Base-by-base conservation (phyloP, 2,329 filamentous ascomycete species). In the Teratosphaeria destructans region DNA sequence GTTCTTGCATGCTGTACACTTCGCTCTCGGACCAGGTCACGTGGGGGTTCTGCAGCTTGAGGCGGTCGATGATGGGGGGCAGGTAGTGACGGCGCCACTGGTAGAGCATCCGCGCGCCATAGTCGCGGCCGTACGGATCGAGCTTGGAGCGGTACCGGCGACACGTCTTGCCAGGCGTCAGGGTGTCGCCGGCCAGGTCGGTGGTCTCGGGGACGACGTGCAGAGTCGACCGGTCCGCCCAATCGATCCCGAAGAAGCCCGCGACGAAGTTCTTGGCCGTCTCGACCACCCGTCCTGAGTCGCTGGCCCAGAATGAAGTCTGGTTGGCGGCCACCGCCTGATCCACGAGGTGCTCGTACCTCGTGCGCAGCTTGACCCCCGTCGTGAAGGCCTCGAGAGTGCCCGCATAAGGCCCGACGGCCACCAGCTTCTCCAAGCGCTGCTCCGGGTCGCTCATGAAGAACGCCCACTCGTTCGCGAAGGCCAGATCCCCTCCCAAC, bases 1-100 rank as follows among this genome's bases (percentile, higher is more conserved):
- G 78, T 64, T 84, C 81, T 67, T 84, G 82, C 82, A 85, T 84
- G 60, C 78, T 75, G 65, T 79, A 85, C 43, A 84, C 69, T 58
- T 84, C 81, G 3, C 72, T 65, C 54, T 77, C 72, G 0, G 70
- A 73, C 59, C 82, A 76, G 14, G 66, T 57, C 47, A 82, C 71
- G 1, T 69, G 72, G 2, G 77, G 71, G 35, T 76, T 77, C n/a
- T 78, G 71, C 5, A 74, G 62, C 1, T 66, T 64, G 4, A 84
- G 69, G 23, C 81, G 74, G 14, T 73, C 60, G 39, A 74, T 72
- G 52, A 83, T 80, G 14, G 72, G 64, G 0, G 72, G 71, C 19
- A 81, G 72, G 63, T 84, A 84, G 0, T 73, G 73, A 3, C 72
- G 66, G 39, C 78, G 77, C 65, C 79, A 84, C 8, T 71, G 66